Evolutionary conservation across 2,329 filamentous ascomycete species (phyloP).

Genomic region (Diaporthe citri): DNA sequence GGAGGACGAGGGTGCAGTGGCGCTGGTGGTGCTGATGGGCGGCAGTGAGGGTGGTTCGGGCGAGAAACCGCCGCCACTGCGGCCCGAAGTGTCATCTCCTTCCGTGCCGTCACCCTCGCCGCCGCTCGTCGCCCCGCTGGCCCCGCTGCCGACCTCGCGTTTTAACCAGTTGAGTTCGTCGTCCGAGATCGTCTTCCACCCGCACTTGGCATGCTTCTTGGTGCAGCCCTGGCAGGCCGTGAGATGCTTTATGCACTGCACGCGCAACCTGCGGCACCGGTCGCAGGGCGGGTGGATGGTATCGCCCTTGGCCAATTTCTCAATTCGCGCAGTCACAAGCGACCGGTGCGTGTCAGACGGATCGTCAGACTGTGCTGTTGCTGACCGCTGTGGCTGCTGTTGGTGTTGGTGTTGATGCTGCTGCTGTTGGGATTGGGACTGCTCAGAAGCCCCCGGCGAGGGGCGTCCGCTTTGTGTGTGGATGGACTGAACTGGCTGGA

Average conservation of each 20-base stretch:
- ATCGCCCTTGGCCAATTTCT: slow-evolving; percentile 80
- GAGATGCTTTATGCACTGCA: slow-evolving; percentile 86
- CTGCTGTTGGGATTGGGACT: slow-evolving; percentile 12
- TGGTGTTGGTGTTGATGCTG: slow-evolving; percentile 24
- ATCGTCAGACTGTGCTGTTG: slow-evolving; percentile 34
- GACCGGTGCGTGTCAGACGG: slow-evolving; percentile 54
- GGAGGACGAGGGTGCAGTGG: slow-evolving; percentile 1
- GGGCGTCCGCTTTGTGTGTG: slow-evolving; percentile 43
- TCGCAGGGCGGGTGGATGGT: slow-evolving; percentile 86
- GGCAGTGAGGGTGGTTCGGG: slow-evolving; percentile 34
- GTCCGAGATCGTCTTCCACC: slow-evolving; percentile 84
- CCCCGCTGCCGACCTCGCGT: slow-evolving; percentile 43
- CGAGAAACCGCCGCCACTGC: slow-evolving; percentile 41
- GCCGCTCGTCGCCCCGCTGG: slow-evolving; percentile 46
- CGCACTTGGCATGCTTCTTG: slow-evolving; percentile 90
- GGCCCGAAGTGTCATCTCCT: slow-evolving; percentile 45
- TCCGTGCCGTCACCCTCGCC: slow-evolving; percentile 41
- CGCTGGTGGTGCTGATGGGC: slow-evolving; percentile 14
- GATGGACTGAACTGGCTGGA: slow-evolving; percentile 30
- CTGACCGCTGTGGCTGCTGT: slow-evolving; percentile 45
- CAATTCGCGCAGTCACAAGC: slow-evolving; percentile 81
- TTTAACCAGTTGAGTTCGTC: slow-evolving; percentile 67
- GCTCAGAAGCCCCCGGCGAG: slow-evolving; percentile 48
- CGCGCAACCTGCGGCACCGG: slow-evolving; percentile 73
- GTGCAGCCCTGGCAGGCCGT: slow-evolving; percentile 90